Base-by-base conservation (phyloP, 805 yeast species). In the Barnettozyma vustinii region DNA sequence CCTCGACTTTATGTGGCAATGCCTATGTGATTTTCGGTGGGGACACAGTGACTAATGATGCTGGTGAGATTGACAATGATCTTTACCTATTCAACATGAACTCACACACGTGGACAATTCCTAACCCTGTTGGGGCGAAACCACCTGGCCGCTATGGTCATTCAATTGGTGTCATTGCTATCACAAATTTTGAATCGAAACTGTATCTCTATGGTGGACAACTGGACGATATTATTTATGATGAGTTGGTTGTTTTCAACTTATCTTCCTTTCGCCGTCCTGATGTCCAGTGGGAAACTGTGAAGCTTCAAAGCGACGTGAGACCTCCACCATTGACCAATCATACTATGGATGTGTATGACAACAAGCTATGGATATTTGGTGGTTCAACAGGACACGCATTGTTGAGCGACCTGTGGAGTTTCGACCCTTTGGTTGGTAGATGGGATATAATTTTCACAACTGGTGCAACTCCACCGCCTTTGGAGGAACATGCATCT, bases 1-100 rank as follows among this genome's bases (percentile, higher is more conserved):
- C 96, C 6, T 77, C 96, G 1, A 86, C 91, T 9, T 74, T 92
- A 32, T 84, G 96, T 52, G 99, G 98, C 13, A 92, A 91, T 62
- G 98, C 98, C 1, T 94, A 84, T 60, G 90, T 94, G 41, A 80
- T 94, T 13, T 92, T 88, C 67, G 99, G 98, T 33, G 99, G 99
- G 60, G 99, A 94, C 64, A 94, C 98, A 1, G 85, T 82, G 45
- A 84, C 90, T 33, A 89, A 85, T 61, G 77, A 77, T 44, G 75
- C 75, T 45, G 89, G 89, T 6, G 81, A 79, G 49, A 83, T 95
- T 55, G 99, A 94, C 68, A 91, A 92, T 67, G 88, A 87, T 62
- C 72, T 94, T 52, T 94, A 94, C 65, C 76, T 94, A 59, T 85
- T 94, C 71, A 86, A 87, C 65, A 84, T 86, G 52, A 81, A 84